Base-by-base conservation (phyloP, 306 rosid species). In the Fragaria nilgerrensis region DNA sequence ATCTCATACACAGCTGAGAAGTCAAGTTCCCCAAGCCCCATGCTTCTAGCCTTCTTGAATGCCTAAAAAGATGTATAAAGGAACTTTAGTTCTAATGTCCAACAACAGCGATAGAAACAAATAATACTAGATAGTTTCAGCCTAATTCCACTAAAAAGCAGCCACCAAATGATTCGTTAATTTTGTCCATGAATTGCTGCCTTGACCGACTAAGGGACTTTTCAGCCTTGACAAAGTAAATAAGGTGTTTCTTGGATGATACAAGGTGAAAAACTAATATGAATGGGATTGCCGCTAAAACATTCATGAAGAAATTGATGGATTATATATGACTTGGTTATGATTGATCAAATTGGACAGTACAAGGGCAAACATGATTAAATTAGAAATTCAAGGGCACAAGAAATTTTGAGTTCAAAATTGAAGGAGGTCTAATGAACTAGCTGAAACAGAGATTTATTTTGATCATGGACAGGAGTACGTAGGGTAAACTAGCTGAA, bases 11-110 rank as follows among this genome's bases (percentile, higher is more conserved):
- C 96, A 48, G 97, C 93, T 4, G 97, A 90, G 83, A 92, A 90
- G 76, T 92, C 97, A 37, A 85, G 90, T 84, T 88, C 93, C 65
- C 93, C 97, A 64, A 92, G 82, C 8, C 96, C 96, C 86, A 92
- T 2, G 85, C 90, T 92, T 80, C 87, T 87, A 50, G 97, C 97
- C 84, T 84, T 92, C 90, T 92, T 92, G 89, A 88, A 92, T 68
- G 89, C 93, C 97, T 90, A 62, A 82, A 75, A 65, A 58, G 0
- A 63, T 39, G 72, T 44, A 49, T 14, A 59, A 62, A 7, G 22
- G 72, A 9, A 68, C 7, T 25, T 23, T 12, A 68, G 72, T 43
- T 68, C 53, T 22, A 5, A n/a, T 20, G 47, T 39, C 50, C 49
- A 67, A 37, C 49, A 41, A 37, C 43, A 59, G 39, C 9, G 4